Evolutionary conservation across 1,284 basidiomycete genomes (phyloP), one percentile per base, ranked within the genome.

Genomic region (Boletus mariae): DNA sequence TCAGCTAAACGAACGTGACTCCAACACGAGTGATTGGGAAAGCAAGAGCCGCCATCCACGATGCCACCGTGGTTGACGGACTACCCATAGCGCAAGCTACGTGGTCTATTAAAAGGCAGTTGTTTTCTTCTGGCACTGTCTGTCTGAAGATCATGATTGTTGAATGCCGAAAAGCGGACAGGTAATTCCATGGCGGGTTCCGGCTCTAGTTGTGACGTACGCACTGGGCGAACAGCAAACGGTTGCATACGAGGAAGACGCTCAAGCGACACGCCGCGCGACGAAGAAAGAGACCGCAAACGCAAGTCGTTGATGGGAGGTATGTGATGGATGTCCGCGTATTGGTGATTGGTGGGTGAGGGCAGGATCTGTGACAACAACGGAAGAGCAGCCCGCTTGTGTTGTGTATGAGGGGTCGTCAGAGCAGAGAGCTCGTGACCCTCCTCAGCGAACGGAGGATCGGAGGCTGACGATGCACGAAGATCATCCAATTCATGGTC

Each of bases 131-230:
- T 44, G 17, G 43, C n/a, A 31, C n/a, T 8, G 5, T 11, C 34
- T 15, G 25, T 28, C 29, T 32, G 20, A 37, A 6, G 23, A 47
- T 10, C 3, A n/a, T 20, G 23, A 28, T 28, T 4, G 25, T 49
- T 25, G 47, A 10, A 44, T 20, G 7, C 51, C 45, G 41, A n/a
- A 43, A 35, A 55, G 32, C 61, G 62, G 5, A 53, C 50, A 35
- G 66, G 63, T 1, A 68, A 43, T 40, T 68, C 69, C 70, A 68
- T 71, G 4, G 57, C 59, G 38, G 70, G 70, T 41, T 71, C 60
- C 17, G 67, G 67, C 42, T 66, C 70, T 13, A 72, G 53, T 35
- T 68, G 67, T 3, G 60, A 65, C 2, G 66, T 71, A 43, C 67
- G 67, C 32, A 71, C 64, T 5, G 67, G 67, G 47, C 48, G 46